These are phyloP conservation scores for Fremontodendron californicum DNA, from an alignment of 345 rosid species.

Conservation along the genomic window DNA sequence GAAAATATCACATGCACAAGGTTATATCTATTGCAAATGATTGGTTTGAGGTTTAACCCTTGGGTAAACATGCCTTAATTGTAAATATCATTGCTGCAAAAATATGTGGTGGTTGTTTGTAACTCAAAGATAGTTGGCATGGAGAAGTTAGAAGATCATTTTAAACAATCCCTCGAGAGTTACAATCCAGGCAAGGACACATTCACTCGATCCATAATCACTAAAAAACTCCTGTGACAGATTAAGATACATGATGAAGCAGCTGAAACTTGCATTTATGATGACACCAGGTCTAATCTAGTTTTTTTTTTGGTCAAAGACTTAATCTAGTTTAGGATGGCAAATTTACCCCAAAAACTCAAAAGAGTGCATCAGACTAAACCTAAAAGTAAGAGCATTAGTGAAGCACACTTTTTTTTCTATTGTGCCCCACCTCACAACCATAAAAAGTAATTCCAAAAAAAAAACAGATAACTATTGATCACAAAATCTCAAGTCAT, in stretches of 20 bases:
- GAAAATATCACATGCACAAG: background rate
- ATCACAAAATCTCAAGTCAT: constrained; percentile 10
- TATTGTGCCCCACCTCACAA: background rate
- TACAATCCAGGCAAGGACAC: no score
- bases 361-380: background rate
- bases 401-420: background rate
- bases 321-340: background rate
- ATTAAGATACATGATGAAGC: no score
- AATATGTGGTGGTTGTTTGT: background rate
- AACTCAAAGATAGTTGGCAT: background rate
- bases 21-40: background rate
- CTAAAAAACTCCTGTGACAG: no score
- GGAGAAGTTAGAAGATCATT: background rate
- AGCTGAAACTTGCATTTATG: background rate
- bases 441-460: background rate
- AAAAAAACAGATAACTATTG: background rate
- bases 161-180: no score
- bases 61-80: background rate
- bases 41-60: background rate
- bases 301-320: no score
- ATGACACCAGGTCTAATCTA: background rate
- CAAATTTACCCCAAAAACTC: background rate
- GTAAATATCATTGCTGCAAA: background rate
- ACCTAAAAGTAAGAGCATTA: background rate
- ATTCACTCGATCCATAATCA: no score